Percentiles rank a stretch among this genome's conserved stretches.
Conservation (phyloP, 306 rosid genomes). For the Medicago lupulina region DNA sequence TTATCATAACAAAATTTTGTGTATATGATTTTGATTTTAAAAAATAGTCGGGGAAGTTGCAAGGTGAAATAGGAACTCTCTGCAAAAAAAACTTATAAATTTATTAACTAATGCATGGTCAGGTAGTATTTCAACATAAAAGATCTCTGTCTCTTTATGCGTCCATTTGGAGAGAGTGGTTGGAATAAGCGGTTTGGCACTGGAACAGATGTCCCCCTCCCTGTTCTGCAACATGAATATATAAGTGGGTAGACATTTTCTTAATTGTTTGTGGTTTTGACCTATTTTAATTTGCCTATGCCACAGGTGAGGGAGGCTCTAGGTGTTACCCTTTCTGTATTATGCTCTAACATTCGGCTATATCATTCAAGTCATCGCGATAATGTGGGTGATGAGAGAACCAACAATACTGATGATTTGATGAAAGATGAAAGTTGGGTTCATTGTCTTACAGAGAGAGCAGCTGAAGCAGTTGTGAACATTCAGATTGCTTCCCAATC, state of each 20-base stretch:
- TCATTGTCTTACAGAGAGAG: slow-evolving; percentile 59
- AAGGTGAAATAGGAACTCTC: slow-evolving; percentile 23
- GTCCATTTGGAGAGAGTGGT: slow-evolving; percentile 9
- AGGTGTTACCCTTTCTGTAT: slow-evolving; percentile 84
- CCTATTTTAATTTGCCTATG: slow-evolving; percentile 39
- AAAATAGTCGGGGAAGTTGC: background rate
- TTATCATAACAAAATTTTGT: background rate
- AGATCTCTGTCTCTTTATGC: background rate
- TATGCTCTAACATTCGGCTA: slow-evolving; percentile 90
- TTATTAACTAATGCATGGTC: slow-evolving; percentile 23
- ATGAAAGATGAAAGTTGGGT: slow-evolving; percentile 80
- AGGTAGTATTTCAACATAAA: slow-evolving; percentile 17
- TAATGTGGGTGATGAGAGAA: slow-evolving; percentile 47
- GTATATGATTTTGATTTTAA: slow-evolving; percentile 4
- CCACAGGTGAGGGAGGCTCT: slow-evolving; percentile 92
- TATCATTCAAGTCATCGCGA: slow-evolving; percentile 62
- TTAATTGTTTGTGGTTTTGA: slow-evolving; percentile 41
- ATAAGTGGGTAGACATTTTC: slow-evolving; percentile 6
- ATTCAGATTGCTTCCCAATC: slow-evolving; percentile 80
- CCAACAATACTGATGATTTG: slow-evolving; percentile 46
- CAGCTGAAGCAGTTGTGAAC: slow-evolving; percentile 70
- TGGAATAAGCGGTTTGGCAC: slow-evolving; percentile 6
- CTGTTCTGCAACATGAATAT: slow-evolving; percentile 12
- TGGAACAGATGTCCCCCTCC: slow-evolving; percentile 20
- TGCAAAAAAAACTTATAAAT: slow-evolving; percentile 10